Evolutionary conservation across 208 protist species (phyloP), one percentile per base, ranked within the genome.

Genomic region (Tetramitus jugosus): DNA sequence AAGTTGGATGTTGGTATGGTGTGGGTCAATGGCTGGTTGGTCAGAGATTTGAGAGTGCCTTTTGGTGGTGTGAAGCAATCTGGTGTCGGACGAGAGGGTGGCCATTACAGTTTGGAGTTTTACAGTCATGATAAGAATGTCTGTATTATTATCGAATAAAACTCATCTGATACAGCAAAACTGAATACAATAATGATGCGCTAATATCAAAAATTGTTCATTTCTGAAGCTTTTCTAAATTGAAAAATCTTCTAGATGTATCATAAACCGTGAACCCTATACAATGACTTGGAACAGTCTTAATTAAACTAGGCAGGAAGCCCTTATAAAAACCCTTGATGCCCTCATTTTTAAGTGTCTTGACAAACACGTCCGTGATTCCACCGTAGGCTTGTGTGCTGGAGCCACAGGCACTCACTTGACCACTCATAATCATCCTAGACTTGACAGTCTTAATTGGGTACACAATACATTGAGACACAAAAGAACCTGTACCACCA

Each of bases 61-160:
- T 96, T 95, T 79, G 93, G 93, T 61, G 93, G 91, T 6, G 76
- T 91, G 33, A 96, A 96, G 83, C 85, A 92, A 39, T 91, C 86
- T 76, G 93, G 93, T 23, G 80, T 95, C 35, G 92, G 91, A 31
- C 85, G 88, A 4, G 92, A 95, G 77, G 91, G 88, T 65, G 91
- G 89, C 23, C 65, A 86, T n/a, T 60, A 87, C 52, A 83, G 79
- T 37, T 71, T 88, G 35, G 86, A 88, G 35, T 88, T 90, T 72
- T 91, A 84, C 61, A 84, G 81, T 40, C 85, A 91, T 37, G 40
- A 82, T 53, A 91, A 91, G 69, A 90, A 72, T 62, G 76, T 91
- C 45, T 90, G 86, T 76, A 82, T 91, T 43, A 49, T 17, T 49
- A 4, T 49, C 14, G 45, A 49, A n/a, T n/a, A n/a, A n/a, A n/a